Base-by-base conservation (phyloP, 345 rosid genomes). In the Citrus cavaleriei region DNA sequence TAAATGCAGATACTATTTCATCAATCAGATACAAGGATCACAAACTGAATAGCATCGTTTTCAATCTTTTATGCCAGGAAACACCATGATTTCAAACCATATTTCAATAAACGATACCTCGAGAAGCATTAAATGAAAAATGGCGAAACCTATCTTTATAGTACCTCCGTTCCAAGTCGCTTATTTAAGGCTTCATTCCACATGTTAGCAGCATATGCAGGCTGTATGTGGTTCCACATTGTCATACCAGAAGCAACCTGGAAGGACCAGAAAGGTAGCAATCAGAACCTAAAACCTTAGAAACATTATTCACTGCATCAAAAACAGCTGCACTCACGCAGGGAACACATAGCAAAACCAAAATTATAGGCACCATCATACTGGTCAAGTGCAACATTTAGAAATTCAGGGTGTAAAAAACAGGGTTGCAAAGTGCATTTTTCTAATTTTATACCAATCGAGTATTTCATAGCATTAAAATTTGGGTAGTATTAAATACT, bases 211-310 rank as follows among this genome's bases (percentile, higher is more conserved):
- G 99, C 97, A 89, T 92, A 94, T 61, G 83, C 91, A 79, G 99
- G 99, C 83, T 96, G 97, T 24, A 93, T 85, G 68, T 92, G 88
- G 84, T 85, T 93, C 98, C 99, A 96, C 73, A 96, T 95, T 14
- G 97, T 90, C 99, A 94, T 93, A 72, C 91, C 91, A 78, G 99
- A 96, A 84, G 99, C 99, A 72, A 96, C 97, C 98, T 94, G 87
- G 87, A 34, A 82, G 34, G 58, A 79, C 81, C 51, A 63, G 27
- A 65, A 22, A 54, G 78, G 65, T 73, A 70, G 16, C 22, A 68
- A 62, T 79, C 58, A 84, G 35, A 74, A 67, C 22, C 51, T 35
- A 63, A 27, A 34, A 51, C 62, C 30, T 12, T 27, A 32, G 59
- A 42, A 73, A 40, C 75, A 24, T 24, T 32, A 28, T 72, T 69